A percentile compares a stretch with the other conserved stretches of the same genome.
phyloP scores from a whole-genome alignment of 257 asterid genomes.

The Solanum paucissectum region DNA sequence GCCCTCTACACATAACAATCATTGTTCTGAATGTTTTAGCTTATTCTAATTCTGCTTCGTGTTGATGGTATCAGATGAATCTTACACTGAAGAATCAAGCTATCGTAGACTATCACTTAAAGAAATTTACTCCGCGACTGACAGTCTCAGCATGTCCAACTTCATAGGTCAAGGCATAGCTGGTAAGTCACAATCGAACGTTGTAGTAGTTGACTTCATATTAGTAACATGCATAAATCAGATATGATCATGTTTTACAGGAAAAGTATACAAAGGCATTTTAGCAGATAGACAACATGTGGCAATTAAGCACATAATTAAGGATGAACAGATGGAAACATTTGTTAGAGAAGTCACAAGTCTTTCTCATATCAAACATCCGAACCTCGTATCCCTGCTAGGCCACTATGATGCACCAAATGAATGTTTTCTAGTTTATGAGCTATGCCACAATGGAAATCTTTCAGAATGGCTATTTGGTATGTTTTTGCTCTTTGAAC shows the following conservation, averaged over 20 bases:
- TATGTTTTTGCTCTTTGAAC: neutral
- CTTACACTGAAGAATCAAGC: conserved; percentile 24
- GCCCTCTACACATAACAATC: neutral
- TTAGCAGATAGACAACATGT: conserved; percentile 33
- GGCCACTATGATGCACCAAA: conserved; percentile 69
- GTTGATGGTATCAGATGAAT: conserved; percentile 13
- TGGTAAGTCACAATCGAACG: conserved; percentile 19
- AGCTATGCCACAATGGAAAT: conserved; percentile 71
- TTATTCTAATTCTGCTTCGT: neutral
- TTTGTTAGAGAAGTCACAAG: conserved; percentile 76
- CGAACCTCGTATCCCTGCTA: conserved; percentile 55
- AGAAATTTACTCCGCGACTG: conserved; percentile 45
- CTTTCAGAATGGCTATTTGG: conserved; percentile 82
- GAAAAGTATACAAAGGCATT: conserved; percentile 65
- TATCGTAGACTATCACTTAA: conserved; percentile 25
- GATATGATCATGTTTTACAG: conserved; percentile 18
- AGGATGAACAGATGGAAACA: conserved; percentile 74
- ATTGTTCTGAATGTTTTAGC: neutral
- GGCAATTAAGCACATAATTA: conserved; percentile 69
- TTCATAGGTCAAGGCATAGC: conserved; percentile 83
- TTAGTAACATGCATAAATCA: neutral
- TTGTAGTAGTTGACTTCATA: neutral
- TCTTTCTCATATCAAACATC: conserved; percentile 64
- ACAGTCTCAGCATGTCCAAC: conserved; percentile 49
- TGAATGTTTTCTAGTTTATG: conserved; percentile 71